Percentiles rank a stretch among this genome's conserved stretches.
These are phyloP conservation scores for Oryza meridionalis DNA, from an alignment of 176 grass and related monocot genomes.

Conservation along the genomic window DNA sequence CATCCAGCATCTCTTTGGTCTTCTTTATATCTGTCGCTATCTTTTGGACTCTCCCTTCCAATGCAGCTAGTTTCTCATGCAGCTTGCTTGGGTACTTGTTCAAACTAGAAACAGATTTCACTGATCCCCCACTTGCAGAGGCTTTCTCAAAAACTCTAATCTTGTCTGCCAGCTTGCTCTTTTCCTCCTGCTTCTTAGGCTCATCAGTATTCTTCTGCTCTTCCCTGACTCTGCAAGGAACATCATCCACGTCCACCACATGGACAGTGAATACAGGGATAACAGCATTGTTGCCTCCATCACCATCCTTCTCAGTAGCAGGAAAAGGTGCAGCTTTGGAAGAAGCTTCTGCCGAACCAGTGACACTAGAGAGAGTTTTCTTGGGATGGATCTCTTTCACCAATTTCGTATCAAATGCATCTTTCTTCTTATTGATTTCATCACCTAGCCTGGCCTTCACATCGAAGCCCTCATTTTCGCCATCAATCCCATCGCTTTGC, in stretches of 20 bases:
- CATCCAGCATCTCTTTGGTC: conserved; percentile 90
- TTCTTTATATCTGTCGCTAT: conserved; percentile 94
- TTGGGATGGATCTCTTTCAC: conserved; percentile 16
- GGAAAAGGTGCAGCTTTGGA: conserved; percentile 7
- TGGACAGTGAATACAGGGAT: conserved; percentile 77
- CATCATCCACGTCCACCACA: conserved; percentile 44
- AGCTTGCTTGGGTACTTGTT: conserved; percentile 82
- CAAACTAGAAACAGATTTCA: conserved; percentile 27
- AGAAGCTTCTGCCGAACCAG: conserved; percentile 31
- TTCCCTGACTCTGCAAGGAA: conserved; percentile 12
- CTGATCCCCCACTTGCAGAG: conserved; percentile 19
- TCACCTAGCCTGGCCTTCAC: conserved; percentile 24
- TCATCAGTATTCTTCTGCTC: conserved; percentile 26
- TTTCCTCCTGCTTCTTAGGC: conserved; percentile 45
- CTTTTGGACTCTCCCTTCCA: conserved; percentile 94
- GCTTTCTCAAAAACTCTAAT: conserved; percentile 81
- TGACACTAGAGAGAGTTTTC: neutral
- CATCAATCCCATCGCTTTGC: conserved; percentile 29
- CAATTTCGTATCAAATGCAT: conserved; percentile 13
- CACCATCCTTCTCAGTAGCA: conserved; percentile 21
- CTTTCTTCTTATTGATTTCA: conserved; percentile 45
- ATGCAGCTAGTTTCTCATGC: conserved; percentile 76
- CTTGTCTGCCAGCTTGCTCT: conserved; percentile 60
- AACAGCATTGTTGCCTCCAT: conserved; percentile 38
- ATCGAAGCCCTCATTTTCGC: conserved; percentile 19